These are phyloP conservation scores for Curvularia verruculosa DNA, from an alignment of 2,329 filamentous ascomycete species.

Conservation along the genomic window DNA sequence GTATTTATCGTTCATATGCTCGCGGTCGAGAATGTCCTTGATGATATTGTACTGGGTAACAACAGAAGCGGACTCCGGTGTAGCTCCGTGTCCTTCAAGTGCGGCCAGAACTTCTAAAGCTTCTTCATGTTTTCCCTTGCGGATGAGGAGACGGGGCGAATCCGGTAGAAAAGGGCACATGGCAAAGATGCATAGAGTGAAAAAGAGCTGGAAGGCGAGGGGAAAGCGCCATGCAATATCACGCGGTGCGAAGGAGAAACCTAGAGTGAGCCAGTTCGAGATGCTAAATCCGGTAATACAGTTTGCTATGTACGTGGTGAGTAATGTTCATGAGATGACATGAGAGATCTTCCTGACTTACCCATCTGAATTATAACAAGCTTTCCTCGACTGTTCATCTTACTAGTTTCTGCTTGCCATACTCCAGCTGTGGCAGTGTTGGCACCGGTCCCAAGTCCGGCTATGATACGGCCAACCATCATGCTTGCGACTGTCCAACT, in stretches of 20 bases:
- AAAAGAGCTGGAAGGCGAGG: slow-evolving; percentile 62
- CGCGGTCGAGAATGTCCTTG: slow-evolving; percentile 51
- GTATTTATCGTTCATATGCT: slow-evolving; percentile 54
- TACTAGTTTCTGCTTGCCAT: slow-evolving; percentile 56
- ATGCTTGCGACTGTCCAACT: slow-evolving; percentile 47
- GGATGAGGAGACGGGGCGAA: slow-evolving; percentile 57
- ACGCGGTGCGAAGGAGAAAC: slow-evolving; percentile 49
- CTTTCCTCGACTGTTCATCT: slow-evolving; percentile 54
- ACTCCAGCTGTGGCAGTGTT: slow-evolving; percentile 59
- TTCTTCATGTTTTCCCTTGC: slow-evolving; percentile 58
- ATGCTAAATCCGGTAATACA: slow-evolving; percentile 54
- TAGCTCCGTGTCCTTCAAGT: slow-evolving; percentile 49
- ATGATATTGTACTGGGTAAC: slow-evolving; percentile 48
- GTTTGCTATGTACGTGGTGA: slow-evolving; percentile 38
- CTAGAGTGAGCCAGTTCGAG: slow-evolving; percentile 53
- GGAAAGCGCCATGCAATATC: slow-evolving; percentile 55
- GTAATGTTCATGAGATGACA: neutral
- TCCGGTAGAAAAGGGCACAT: slow-evolving; percentile 52
- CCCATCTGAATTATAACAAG: slow-evolving; percentile 56
- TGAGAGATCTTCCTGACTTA: slow-evolving; percentile 8
- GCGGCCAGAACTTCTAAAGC: slow-evolving; percentile 45
- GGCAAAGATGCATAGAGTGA: slow-evolving; percentile 63
- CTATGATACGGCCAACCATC: slow-evolving; percentile 51
- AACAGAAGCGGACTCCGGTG: slow-evolving; percentile 43
- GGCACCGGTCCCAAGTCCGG: slow-evolving; percentile 54